A percentile compares a stretch with the other conserved stretches of the same genome.
phyloP scores from a whole-genome alignment of 1,284 basidiomycete genomes.

The Marasmius sp. region DNA sequence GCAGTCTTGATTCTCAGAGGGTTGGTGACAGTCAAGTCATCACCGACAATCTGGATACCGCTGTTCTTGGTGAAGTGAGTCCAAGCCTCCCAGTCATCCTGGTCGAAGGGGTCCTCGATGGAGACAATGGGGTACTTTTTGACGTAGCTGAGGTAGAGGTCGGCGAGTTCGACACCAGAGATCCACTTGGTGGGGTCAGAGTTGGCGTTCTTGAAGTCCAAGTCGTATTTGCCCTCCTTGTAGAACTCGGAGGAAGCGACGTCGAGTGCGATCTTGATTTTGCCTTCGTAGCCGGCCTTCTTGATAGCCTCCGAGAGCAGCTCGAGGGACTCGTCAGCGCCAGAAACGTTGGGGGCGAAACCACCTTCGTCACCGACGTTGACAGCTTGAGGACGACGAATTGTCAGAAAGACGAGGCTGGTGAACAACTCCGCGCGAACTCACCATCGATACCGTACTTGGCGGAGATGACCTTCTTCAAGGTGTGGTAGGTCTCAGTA shows the following conservation, averaged over 20 bases:
- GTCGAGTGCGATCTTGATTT: conserved; percentile 98
- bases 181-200: conserved; percentile 98
- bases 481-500: conserved; percentile 96
- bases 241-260: conserved; percentile 99
- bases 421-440: conserved; percentile 23
- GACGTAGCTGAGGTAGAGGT: conserved; percentile 86
- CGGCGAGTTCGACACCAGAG: conserved; percentile 89
- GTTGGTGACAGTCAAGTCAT: conserved; percentile 99
- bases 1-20: conserved; percentile 97
- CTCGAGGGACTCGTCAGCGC: conserved; percentile 97
- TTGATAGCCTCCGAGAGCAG: conserved; percentile 95
- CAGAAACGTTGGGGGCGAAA: conserved; percentile 97
- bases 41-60: conserved; percentile 92
- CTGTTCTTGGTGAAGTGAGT: conserved; percentile 81
- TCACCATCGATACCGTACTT: conserved; percentile 98
- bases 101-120: conserved; percentile 99
- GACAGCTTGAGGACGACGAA: conserved; percentile 61
- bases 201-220: conserved; percentile 99
- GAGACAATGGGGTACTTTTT: conserved; percentile 96
- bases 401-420: conserved; percentile 6
- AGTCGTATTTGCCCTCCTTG: conserved; percentile 99
- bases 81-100: conserved; percentile 99
- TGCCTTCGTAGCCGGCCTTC: conserved; percentile 97
- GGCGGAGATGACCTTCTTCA: conserved; percentile 99
- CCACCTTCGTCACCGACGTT: conserved; percentile 99